Conservation (phyloP, 805 yeast genomes). For the Limtongia smithiae region DNA sequence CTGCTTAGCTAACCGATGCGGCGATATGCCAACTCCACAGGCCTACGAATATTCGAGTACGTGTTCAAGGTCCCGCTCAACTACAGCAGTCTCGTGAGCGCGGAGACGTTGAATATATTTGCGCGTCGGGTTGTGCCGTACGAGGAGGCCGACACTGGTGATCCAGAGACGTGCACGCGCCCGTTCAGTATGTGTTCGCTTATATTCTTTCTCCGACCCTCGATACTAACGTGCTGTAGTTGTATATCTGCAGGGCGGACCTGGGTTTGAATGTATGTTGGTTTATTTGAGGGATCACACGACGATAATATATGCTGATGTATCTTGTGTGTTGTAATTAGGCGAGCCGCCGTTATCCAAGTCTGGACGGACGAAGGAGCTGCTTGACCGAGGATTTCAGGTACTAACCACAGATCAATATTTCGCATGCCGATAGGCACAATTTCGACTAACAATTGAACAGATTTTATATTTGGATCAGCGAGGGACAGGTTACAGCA, state of each 20-base stretch:
- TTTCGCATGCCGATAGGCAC: neutral
- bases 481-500: conserved; percentile 58
- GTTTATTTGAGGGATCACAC: neutral
- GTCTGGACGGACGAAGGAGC: conserved; percentile 40
- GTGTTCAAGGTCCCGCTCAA: conserved; percentile 18
- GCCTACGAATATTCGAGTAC: conserved; percentile 22
- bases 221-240: conserved; percentile 5
- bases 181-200: conserved; percentile 20
- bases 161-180: conserved; percentile 19
- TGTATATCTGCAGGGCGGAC: conserved; percentile 28
- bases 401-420: neutral
- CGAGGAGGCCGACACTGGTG: conserved; percentile 17
- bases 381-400: conserved; percentile 40
- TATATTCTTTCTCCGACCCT: neutral
- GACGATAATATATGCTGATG: neutral
- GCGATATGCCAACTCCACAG: conserved; percentile 1
- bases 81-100: conserved; percentile 4
- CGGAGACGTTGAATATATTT: conserved; percentile 11
- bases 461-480: conserved; percentile 52
- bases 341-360: conserved; percentile 40
- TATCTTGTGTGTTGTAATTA: too few species aligned
- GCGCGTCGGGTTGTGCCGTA: conserved; percentile 23
- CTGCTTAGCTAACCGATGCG: neutral
- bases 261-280: conserved; percentile 27
- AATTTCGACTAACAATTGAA: conserved; percentile 23